Conservation (phyloP, 2,329 filamentous ascomycete genomes). For the Purpureocillium takamizusanense region DNA sequence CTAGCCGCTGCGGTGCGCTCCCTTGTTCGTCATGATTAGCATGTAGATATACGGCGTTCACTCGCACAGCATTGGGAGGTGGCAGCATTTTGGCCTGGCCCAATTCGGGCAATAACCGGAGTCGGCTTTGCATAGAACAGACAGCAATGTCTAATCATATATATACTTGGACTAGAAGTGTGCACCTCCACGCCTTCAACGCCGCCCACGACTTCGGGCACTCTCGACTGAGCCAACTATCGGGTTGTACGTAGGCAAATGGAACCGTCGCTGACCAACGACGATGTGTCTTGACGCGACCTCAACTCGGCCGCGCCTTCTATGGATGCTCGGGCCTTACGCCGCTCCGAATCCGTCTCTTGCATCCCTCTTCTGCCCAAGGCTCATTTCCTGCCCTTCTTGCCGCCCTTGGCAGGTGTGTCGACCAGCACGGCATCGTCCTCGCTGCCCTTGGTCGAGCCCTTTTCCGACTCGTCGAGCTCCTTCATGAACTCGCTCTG, state of each 20-base stretch:
- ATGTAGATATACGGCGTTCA: slow-evolving; percentile 4
- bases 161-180: too few species aligned
- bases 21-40: background rate
- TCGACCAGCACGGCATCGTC: slow-evolving; percentile 65
- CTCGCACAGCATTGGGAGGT: slow-evolving; percentile 7
- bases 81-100: background rate
- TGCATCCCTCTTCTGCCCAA: background rate
- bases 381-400: slow-evolving; percentile 45
- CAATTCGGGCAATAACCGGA: background rate
- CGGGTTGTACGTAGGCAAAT: too few species aligned
- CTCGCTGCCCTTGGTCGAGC: slow-evolving; percentile 27
- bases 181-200: background rate
- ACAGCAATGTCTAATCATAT: background rate
- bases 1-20: background rate
- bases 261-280: too few species aligned
- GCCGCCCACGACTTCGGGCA: too few species aligned
- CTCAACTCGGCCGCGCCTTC: too few species aligned
- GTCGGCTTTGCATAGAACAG: slow-evolving; percentile 1
- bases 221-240: too few species aligned
- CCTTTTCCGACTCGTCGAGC: slow-evolving; percentile 55
- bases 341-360: too few species aligned
- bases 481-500: slow-evolving; percentile 77
- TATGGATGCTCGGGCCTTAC: too few species aligned
- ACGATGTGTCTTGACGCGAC: too few species aligned
- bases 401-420: slow-evolving; percentile 44